phyloP scores from a whole-genome alignment of 495 filamentous ascomycete species.

The Hyaloscypha finlandica region DNA sequence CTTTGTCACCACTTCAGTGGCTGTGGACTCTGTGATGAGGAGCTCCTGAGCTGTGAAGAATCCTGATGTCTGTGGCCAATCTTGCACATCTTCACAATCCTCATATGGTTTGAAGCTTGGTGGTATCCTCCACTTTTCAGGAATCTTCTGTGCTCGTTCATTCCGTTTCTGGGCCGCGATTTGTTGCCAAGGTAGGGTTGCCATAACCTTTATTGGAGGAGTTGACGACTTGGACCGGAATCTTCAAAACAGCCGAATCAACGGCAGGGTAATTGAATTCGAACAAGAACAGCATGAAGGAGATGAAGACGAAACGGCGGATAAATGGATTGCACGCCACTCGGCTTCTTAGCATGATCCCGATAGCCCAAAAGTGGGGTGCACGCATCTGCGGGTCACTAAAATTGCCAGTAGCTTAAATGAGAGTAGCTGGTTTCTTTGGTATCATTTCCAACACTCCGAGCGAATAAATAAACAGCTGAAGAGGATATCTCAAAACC shows the following conservation, averaged over 20 bases:
- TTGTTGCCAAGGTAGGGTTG: background rate
- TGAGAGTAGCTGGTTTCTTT: background rate
- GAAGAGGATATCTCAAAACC: background rate
- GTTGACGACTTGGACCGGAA: too few species aligned
- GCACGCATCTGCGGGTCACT: background rate
- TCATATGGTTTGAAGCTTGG: background rate
- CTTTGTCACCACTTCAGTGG: slow-evolving; percentile 41
- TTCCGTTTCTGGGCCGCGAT: background rate
- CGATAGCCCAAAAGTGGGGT: background rate
- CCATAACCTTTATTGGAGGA: background rate
- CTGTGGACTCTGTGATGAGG: slow-evolving; percentile 17
- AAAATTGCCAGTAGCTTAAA: background rate
- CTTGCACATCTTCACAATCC: background rate
- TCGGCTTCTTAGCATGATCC: too few species aligned
- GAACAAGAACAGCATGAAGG: too few species aligned
- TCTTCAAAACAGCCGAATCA: too few species aligned
- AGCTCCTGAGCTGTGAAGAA: background rate
- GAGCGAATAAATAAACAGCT: background rate
- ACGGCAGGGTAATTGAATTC: too few species aligned
- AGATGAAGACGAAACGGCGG: too few species aligned
- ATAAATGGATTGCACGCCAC: too few species aligned
- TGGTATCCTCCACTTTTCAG: background rate
- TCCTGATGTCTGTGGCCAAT: slow-evolving; percentile 3
- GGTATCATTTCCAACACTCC: background rate
- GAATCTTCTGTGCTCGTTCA: background rate